Evolutionary conservation across 2,329 filamentous ascomycete species (phyloP).

Genomic region (Ophiostoma triangulosporum): DNA sequence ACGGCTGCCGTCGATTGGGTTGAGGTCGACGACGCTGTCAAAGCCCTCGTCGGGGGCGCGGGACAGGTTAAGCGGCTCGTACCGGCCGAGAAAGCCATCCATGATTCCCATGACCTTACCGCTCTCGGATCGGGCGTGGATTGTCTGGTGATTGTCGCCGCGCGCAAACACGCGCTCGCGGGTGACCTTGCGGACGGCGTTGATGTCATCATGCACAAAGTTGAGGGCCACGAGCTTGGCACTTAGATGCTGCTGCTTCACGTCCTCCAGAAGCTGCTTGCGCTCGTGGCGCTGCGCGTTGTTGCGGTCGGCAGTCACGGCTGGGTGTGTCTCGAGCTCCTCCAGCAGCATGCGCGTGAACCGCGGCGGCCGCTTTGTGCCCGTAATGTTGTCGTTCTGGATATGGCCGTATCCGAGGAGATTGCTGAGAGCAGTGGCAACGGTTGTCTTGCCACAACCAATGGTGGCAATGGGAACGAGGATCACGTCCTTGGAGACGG

Average conservation of each 20-base stretch:
- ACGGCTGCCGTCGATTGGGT: slow-evolving; percentile 63
- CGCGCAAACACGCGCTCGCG: slow-evolving; percentile 66
- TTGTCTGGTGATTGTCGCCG: slow-evolving; percentile 96
- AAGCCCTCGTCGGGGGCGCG: slow-evolving; percentile 66
- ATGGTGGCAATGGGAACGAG: slow-evolving; percentile 88
- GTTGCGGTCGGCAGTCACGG: slow-evolving; percentile 84
- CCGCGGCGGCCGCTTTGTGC: slow-evolving; percentile 59
- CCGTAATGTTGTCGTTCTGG: slow-evolving; percentile 92
- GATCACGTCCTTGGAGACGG: slow-evolving; percentile 55
- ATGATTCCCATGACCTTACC: slow-evolving; percentile 78
- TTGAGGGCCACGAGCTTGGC: slow-evolving; percentile 74
- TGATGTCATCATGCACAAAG: slow-evolving; percentile 69
- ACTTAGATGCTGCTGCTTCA: slow-evolving; percentile 46
- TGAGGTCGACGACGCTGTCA: slow-evolving; percentile 71
- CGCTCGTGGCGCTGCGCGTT: slow-evolving; percentile 84
- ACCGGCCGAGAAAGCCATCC: slow-evolving; percentile 82
- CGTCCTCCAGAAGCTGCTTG: slow-evolving; percentile 71
- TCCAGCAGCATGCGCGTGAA: slow-evolving; percentile 63
- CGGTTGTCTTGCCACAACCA: slow-evolving; percentile 91
- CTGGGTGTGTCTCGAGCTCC: slow-evolving; percentile 49
- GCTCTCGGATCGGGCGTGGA: slow-evolving; percentile 64
- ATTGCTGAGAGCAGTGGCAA: slow-evolving; percentile 66
- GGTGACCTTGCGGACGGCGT: slow-evolving; percentile 61
- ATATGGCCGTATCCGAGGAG: slow-evolving; percentile 87
- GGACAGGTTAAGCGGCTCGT: slow-evolving; percentile 60